Conservation (phyloP, 305 asterid genomes). For the Fraxinus velutina region DNA sequence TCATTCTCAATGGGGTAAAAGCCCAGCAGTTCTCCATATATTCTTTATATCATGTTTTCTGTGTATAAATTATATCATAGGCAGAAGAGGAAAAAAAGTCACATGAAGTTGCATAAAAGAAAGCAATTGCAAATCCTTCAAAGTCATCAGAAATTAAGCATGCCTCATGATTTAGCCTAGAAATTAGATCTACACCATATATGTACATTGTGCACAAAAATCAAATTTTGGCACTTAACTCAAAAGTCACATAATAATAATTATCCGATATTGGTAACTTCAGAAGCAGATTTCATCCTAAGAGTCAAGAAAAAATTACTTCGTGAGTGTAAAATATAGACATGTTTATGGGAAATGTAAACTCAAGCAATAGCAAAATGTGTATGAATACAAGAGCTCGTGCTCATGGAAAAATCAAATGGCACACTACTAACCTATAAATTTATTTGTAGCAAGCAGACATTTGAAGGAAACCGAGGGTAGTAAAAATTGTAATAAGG, state of each 20-base stretch:
- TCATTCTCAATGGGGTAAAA: too few species aligned
- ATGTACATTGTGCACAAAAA: background rate
- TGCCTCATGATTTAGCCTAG: background rate
- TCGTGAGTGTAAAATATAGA: too few species aligned
- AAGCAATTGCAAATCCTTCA: too few species aligned
- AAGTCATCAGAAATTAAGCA: background rate
- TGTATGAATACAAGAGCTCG: background rate
- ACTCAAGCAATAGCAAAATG: background rate
- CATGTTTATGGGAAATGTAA: background rate
- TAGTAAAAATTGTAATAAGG: background rate
- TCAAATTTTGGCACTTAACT: background rate
- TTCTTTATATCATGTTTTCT: too few species aligned
- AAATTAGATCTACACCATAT: background rate
- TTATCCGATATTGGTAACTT: background rate
- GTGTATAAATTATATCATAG: too few species aligned
- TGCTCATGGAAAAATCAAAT: background rate
- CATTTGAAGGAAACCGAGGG: background rate
- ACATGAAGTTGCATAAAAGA: too few species aligned
- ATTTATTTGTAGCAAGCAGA: background rate
- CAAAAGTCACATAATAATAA: background rate
- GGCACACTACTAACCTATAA: background rate
- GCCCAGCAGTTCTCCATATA: too few species aligned
- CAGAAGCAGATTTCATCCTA: background rate
- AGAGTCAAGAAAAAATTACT: background rate
- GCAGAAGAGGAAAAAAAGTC: too few species aligned